These are phyloP conservation scores for Ophiostoma ips DNA, from an alignment of 2,329 filamentous ascomycete genomes.

Conservation along the genomic window DNA sequence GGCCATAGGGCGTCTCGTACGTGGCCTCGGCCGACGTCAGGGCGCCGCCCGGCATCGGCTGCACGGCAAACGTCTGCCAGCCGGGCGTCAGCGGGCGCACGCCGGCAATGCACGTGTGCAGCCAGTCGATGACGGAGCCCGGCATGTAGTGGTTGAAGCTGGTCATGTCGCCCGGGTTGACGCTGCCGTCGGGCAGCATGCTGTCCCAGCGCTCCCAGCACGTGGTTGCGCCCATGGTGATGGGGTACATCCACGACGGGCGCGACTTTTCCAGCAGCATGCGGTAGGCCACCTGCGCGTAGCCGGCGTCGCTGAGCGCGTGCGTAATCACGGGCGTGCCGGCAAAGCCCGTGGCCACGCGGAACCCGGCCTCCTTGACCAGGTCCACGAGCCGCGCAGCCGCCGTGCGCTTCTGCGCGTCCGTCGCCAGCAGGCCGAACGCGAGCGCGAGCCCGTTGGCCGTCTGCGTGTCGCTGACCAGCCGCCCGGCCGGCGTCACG, in stretches of 20 bases:
- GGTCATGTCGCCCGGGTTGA: conserved; percentile 27
- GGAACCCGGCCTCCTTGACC: conserved; percentile 9
- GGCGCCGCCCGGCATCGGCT: background rate
- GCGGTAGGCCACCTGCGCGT: conserved; percentile 16
- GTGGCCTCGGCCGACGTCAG: background rate
- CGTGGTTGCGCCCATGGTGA: conserved; percentile 26
- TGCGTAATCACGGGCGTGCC: conserved; percentile 16
- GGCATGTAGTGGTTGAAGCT: conserved; percentile 29
- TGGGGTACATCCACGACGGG: conserved; percentile 25
- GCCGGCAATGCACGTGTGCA: conserved; percentile 2
- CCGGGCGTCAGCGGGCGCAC: background rate
- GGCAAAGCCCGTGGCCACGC: conserved; percentile 17
- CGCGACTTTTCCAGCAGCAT: conserved; percentile 24
- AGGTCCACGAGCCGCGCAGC: conserved; percentile 4
- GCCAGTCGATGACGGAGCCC: conserved; percentile 14
- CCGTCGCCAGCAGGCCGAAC: conserved; percentile 14
- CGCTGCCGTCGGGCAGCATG: conserved; percentile 22
- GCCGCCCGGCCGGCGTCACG: conserved; percentile 11
- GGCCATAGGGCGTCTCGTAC: background rate
- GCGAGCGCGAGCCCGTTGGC: conserved; percentile 17
- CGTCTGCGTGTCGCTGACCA: conserved; percentile 19
- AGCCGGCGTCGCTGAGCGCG: conserved; percentile 8
- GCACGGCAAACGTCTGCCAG: conserved; percentile 1
- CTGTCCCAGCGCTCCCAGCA: conserved; percentile 30
- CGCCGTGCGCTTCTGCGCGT: background rate